Evolutionary conservation across 768 basidiomycete genomes (phyloP).

Genomic region (Podaxis sp.): DNA sequence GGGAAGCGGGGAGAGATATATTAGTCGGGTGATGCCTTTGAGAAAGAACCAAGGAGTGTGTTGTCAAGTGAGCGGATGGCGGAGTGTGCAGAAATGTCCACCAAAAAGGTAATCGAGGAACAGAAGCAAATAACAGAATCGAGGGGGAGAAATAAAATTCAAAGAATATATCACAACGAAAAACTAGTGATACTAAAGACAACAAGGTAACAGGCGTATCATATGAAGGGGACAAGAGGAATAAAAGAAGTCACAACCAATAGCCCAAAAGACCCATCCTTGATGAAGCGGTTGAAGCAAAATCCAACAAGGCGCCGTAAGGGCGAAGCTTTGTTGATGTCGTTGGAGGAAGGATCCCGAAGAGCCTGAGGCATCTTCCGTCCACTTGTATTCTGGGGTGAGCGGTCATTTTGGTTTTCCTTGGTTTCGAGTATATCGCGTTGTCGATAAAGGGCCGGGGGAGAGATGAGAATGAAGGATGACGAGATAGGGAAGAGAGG

Average conservation of each 20-base stretch:
- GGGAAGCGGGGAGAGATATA: neutral
- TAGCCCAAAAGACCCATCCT: conserved; percentile 47
- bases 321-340: conserved; percentile 12
- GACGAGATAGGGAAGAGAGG: conserved; percentile 15
- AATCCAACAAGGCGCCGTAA: conserved; percentile 9
- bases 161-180: conserved; percentile 12
- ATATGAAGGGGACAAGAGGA: conserved; percentile 18
- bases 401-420: conserved; percentile 21
- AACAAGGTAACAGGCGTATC: conserved; percentile 29
- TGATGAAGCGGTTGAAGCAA: conserved; percentile 2
- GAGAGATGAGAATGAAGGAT: conserved; percentile 17
- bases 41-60: conserved; percentile 6
- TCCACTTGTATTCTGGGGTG: conserved; percentile 29
- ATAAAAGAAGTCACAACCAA: conserved; percentile 55
- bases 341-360: conserved; percentile 28
- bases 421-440: conserved; percentile 28
- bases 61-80: conserved; percentile 11
- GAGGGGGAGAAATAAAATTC: conserved; percentile 21
- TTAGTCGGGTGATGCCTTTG: conserved; percentile 6
- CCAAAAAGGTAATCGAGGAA: conserved; percentile 1
- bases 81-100: neutral
- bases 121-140: conserved; percentile 13
- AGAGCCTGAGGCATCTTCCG: conserved; percentile 40
- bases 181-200: conserved; percentile 29
- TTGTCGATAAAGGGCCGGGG: conserved; percentile 19